phyloP scores from a whole-genome alignment of 345 rosid genomes.

The Gossypium anomalum region DNA sequence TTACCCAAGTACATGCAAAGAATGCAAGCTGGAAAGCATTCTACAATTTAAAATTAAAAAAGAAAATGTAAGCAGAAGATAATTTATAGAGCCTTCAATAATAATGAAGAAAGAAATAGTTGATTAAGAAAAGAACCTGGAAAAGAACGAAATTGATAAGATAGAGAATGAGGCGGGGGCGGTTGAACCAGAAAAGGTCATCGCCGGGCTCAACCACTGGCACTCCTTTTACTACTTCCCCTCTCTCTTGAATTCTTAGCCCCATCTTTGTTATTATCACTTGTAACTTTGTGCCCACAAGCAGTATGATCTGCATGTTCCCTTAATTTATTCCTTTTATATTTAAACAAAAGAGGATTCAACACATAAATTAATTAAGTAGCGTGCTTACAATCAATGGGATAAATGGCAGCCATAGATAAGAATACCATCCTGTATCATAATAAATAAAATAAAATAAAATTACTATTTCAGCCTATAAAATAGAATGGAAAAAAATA shows the following conservation, averaged over 20 bases:
- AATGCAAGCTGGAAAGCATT: slow-evolving; percentile 92
- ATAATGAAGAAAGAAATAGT: too few species aligned
- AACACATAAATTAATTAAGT: background rate
- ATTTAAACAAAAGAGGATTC: background rate
- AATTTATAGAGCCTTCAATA: background rate
- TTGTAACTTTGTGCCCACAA: slow-evolving; percentile 84
- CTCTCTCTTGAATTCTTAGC: slow-evolving; percentile 63
- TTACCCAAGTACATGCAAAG: slow-evolving; percentile 78
- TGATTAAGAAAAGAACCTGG: slow-evolving; percentile 41
- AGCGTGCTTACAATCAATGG: slow-evolving; percentile 65
- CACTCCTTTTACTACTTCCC: slow-evolving; percentile 76
- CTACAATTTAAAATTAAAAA: slow-evolving; percentile 22
- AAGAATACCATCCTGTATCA: slow-evolving; percentile 65
- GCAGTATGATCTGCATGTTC: slow-evolving; percentile 56
- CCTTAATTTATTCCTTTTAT: background rate
- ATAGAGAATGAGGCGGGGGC: slow-evolving; percentile 68
- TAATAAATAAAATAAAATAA: background rate
- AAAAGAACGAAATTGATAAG: slow-evolving; percentile 86
- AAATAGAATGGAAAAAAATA: background rate
- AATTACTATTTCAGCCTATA: background rate
- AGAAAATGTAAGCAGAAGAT: background rate
- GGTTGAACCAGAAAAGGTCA: slow-evolving; percentile 86
- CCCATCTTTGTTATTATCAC: slow-evolving; percentile 90
- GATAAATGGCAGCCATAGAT: slow-evolving; percentile 82
- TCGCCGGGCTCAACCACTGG: slow-evolving; percentile 84